phyloP scores from a whole-genome alignment of 2,329 filamentous ascomycete species.

The Volutella citrinella region DNA sequence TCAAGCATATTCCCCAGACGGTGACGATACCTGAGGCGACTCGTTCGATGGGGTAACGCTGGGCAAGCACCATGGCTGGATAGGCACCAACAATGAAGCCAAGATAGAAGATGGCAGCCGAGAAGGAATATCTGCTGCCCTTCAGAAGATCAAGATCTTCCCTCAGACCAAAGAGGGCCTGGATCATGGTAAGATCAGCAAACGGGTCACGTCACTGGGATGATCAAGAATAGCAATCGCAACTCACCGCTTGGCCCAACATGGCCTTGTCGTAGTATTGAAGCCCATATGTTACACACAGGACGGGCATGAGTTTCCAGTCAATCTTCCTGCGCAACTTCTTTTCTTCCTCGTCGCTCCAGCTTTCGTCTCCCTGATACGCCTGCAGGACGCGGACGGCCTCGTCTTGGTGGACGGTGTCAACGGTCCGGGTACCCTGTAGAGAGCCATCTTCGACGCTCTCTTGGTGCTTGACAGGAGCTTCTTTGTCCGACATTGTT shows the following conservation, averaged over 20 bases:
- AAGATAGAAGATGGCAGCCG: conserved; percentile 45
- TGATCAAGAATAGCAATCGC: too few species aligned
- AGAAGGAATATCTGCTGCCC: conserved; percentile 42
- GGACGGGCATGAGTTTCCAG: conserved; percentile 39
- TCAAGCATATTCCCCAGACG: conserved; percentile 35
- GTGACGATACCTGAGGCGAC: conserved; percentile 34
- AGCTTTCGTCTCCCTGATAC: conserved; percentile 40
- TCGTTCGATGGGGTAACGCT: conserved; percentile 43
- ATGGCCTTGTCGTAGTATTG: conserved; percentile 53
- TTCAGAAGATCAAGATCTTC: conserved; percentile 27
- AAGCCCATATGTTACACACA: conserved; percentile 43
- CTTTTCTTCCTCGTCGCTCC: conserved; percentile 41
- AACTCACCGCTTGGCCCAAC: conserved; percentile 48
- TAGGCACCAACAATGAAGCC: conserved; percentile 47
- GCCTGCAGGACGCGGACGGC: conserved; percentile 37
- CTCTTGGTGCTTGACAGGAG: conserved; percentile 11
- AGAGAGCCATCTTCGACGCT: conserved; percentile 2
- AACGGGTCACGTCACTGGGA: too few species aligned
- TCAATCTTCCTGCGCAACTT: conserved; percentile 32
- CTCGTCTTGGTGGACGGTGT: conserved; percentile 20
- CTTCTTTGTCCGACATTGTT: conserved; percentile 18
- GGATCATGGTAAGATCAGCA: too few species aligned
- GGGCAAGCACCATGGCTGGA: conserved; percentile 38
- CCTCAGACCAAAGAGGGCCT: conserved; percentile 19
- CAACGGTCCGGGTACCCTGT: conserved; percentile 7